Conservation (phyloP, 306 rosid species). For the Cicer bijugum region DNA sequence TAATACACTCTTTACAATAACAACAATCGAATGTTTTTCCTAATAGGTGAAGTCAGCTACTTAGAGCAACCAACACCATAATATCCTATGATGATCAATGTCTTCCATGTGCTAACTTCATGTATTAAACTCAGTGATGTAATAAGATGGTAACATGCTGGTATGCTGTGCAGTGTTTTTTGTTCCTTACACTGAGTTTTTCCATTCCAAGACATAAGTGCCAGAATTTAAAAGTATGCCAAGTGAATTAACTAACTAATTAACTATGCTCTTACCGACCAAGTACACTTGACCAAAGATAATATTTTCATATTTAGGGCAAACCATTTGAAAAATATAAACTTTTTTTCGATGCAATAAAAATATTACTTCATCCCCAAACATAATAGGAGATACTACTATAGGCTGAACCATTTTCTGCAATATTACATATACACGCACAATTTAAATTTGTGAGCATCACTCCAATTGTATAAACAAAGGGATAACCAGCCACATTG, state of each 20-base stretch:
- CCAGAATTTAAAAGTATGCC: not conserved
- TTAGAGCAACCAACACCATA: not conserved
- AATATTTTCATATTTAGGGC: not conserved
- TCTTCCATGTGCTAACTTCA: conserved; percentile 2
- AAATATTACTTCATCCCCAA: conserved; percentile 9
- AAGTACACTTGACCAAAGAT: conserved; percentile 3
- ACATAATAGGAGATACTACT: not conserved
- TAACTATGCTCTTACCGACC: conserved; percentile 5
- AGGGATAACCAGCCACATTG: not conserved
- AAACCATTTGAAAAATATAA: conserved; percentile 10
- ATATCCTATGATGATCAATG: not conserved
- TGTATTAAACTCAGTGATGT: not conserved
- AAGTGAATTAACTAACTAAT: not conserved
- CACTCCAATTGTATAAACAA: conserved; percentile 15
- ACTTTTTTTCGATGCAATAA: not conserved
- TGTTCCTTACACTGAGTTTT: not conserved
- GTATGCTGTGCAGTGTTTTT: not conserved
- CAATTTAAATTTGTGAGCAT: not conserved
- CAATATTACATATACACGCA: conserved; percentile 1
- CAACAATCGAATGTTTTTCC: not conserved
- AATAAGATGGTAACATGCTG: not conserved
- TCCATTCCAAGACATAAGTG: not conserved
- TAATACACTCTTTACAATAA: not conserved
- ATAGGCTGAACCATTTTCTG: not conserved
- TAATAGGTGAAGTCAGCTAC: not conserved